Evolutionary conservation across 495 filamentous ascomycete species (phyloP), one percentile per base, ranked within the genome.

Genomic region (Talaromyces thailandensis): DNA sequence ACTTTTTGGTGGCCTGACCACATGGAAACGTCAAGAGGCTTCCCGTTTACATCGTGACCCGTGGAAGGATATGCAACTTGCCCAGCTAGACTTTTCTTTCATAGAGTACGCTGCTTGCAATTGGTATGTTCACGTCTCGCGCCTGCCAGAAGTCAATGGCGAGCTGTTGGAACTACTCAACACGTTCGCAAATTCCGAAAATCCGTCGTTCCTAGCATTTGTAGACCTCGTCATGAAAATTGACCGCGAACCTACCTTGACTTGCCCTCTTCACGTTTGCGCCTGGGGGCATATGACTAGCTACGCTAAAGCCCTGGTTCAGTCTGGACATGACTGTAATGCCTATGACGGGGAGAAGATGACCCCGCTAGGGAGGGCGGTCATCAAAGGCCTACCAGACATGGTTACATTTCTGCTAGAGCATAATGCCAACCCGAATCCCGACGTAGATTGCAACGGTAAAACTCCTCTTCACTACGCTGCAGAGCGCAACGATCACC

Each of bases 91-190:
- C 16, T 48, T 48, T 48, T 69, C 31, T 70, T 70, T 31, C 50
- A 18, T 64, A 16, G 62, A 67, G 24, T 71, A 71, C 35, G 66
- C 66, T 35, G 62, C 51, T 9, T 51, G 62, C 14, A 70, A 70
- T 60, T 71, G 69, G 68, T 12, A 51, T 28, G 26, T 63, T 11
- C 69, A 71, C 56, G 52, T 61, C 2, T 35, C 48, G n/a, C 66
- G 65, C 24, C 18, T 37, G 52, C 64, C 67, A 9, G 52, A 35
- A 16, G 25, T 43, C 14, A 48, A 24, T 43, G 64, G 57, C 26
- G 16, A 43, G 2, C 6, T 56, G 9, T 64, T 65, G 3, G 24
- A 53, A 3, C 40, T 25, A 9, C 29, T 59, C 18, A 58, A 62
- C 31, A 63, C 43, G 16, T 48, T 48, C 18, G 7, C 43, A 8